A percentile compares a stretch with the other conserved stretches of the same genome.
These are phyloP conservation scores for Aspergillus awamori DNA, from an alignment of 2,329 filamentous ascomycete species.

Conservation along the genomic window DNA sequence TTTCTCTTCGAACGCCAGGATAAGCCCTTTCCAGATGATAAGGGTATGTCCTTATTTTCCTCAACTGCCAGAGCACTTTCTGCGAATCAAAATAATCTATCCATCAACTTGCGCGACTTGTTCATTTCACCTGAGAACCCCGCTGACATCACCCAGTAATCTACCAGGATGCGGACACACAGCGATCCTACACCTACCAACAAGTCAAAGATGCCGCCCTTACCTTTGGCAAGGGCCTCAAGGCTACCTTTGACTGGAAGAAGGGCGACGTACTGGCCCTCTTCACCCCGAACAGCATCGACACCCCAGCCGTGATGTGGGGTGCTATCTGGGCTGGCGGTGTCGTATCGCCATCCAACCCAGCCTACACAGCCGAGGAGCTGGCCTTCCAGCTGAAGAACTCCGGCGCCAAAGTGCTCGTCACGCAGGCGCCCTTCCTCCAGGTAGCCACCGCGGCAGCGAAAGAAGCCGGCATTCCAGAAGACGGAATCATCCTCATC, in stretches of 20 bases:
- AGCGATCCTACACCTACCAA: constrained; percentile 69
- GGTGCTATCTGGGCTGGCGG: constrained; percentile 84
- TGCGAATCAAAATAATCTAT: too few species aligned
- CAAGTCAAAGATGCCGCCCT: constrained; percentile 67
- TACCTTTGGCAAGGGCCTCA: constrained; percentile 80
- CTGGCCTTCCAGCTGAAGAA: constrained; percentile 82
- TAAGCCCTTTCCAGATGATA: constrained; percentile 68
- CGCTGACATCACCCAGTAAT: constrained; percentile 61
- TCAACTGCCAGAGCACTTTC: background rate
- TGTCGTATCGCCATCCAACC: constrained; percentile 81
- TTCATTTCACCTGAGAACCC: background rate
- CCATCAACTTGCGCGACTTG: background rate
- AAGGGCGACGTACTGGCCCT: constrained; percentile 82
- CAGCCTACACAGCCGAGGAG: constrained; percentile 81
- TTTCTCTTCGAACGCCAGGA: constrained; percentile 74
- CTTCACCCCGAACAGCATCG: constrained; percentile 84
- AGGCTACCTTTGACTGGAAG: constrained; percentile 73
- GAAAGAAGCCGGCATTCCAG: constrained; percentile 67
- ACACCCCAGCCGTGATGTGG: constrained; percentile 75
- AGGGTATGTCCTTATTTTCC: constrained; percentile 56
- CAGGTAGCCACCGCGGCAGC: constrained; percentile 69
- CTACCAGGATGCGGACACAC: constrained; percentile 73
- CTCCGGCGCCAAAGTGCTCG: constrained; percentile 71
- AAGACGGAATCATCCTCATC: constrained; percentile 73
- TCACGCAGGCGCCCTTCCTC: constrained; percentile 72